Percentiles rank a stretch among this genome's conserved stretches.
phyloP scores from a whole-genome alignment of 352 stramenopile genomes.

The Blastocystis hominis region DNA sequence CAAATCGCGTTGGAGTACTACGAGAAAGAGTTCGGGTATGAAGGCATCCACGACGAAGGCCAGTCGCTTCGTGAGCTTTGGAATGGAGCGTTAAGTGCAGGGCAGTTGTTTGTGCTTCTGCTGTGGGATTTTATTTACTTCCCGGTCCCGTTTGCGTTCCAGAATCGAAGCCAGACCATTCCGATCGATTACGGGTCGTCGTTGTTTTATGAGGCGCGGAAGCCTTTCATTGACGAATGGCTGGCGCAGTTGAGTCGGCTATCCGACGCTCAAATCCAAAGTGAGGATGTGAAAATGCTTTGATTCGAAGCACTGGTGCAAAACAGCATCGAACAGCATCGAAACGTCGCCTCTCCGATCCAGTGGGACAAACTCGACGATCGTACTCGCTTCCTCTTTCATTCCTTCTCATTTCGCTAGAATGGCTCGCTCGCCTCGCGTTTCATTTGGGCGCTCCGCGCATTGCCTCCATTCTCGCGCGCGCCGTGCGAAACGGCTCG shows the following conservation, averaged over 20 bases:
- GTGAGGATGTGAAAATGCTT: not conserved
- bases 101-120: not conserved
- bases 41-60: slow-evolving; percentile 5
- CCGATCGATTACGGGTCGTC: not conserved
- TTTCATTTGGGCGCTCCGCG: not conserved
- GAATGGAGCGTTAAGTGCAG: not conserved
- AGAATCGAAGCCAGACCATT: not conserved
- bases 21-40: not conserved
- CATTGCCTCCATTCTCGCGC: not conserved
- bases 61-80: not conserved
- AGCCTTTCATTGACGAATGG: not conserved
- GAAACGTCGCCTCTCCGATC: not conserved
- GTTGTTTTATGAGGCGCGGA: not conserved
- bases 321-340: not conserved
- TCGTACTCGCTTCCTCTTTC: not conserved
- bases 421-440: not conserved
- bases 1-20: not conserved
- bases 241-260: not conserved
- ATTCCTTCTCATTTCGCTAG: not conserved
- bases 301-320: not conserved
- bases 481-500: not conserved
- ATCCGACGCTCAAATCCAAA: not conserved
- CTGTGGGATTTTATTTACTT: slow-evolving; percentile 26
- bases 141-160: slow-evolving; percentile 12
- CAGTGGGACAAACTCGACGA: not conserved